Evolutionary conservation across 257 asterid genomes (phyloP), one percentile per base, ranked within the genome.

Genomic region (Petunia axillaris): DNA sequence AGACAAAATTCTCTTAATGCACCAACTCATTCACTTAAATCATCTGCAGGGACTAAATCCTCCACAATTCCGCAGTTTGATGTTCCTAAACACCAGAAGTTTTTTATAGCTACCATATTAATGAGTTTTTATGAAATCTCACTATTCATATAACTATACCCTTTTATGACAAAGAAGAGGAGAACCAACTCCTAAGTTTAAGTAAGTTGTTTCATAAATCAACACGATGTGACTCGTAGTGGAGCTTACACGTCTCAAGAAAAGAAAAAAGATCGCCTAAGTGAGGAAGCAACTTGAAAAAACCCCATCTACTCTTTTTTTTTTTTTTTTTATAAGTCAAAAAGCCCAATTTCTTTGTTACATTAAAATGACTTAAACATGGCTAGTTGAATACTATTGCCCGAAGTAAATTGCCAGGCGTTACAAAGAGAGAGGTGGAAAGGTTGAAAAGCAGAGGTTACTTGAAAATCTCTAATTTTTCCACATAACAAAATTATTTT

Each of bases 11-110:
- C 41, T 37, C 15, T 67, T 8, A 67, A 4, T 41, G 15, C 53
- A 15, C 75, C 75, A 66, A 66, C 37, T 14, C 40, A 66, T 66
- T 66, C 58, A 44, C 58, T 68, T 44, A 8, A 35, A 70, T 44
- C 58, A 46, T 9, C 43, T 44, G 58, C 76, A 44, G 41, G 5
- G 76, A 43, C 58, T 43, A 46, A 70, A 70, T 4, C 76, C 58
- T 44, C 58, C 58, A 70, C 16, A 16, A 68, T 68, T 68, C 76
- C 14, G 1, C 57, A 44, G 35, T 43, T 44, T 35, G 7, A 44
- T 68, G 40, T 44, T 16, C 9, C 9, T 44, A 40, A 44, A 68
- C 39, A 68, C n/a, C 55, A 16, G 16, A 5, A 70, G 46, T 4
- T 46, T 15, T 44, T 25, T 8, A 16, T n/a, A 70, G 1, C 58